phyloP scores from a whole-genome alignment of 768 basidiomycete genomes.

The Leccinum aurantiacum region DNA sequence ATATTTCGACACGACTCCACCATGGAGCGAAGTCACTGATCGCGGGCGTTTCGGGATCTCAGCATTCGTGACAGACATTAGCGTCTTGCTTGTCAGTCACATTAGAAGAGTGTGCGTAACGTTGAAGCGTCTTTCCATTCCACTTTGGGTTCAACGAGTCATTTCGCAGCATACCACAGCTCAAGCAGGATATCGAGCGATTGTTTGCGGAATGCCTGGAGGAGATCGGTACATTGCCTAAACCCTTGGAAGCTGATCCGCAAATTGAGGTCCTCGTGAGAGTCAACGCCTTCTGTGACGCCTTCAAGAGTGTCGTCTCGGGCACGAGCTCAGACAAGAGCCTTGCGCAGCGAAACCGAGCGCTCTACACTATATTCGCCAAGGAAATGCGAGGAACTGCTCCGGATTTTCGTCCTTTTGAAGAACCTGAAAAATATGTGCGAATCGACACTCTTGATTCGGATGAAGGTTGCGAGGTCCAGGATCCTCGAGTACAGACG shows the following conservation, averaged over 20 bases:
- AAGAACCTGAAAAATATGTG: conserved; percentile 2
- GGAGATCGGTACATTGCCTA: conserved; percentile 43
- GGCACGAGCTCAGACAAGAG: conserved; percentile 33
- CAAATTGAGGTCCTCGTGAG: conserved; percentile 45
- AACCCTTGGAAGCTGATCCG: conserved; percentile 37
- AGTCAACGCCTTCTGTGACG: conserved; percentile 46
- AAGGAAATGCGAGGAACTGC: conserved; percentile 36
- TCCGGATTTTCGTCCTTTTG: conserved; percentile 43
- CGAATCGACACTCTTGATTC: conserved; percentile 15
- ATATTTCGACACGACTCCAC: conserved; percentile 50
- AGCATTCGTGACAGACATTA: conserved; percentile 53
- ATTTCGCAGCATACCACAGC: conserved; percentile 45
- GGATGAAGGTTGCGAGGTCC: background rate
- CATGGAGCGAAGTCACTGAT: conserved; percentile 53
- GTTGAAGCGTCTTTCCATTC: background rate
- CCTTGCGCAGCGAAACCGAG: conserved; percentile 38
- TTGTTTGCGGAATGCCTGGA: conserved; percentile 37
- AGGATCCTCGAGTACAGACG: conserved; percentile 4
- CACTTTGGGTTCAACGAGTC: background rate
- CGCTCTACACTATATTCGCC: conserved; percentile 35
- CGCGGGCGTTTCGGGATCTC: conserved; percentile 54
- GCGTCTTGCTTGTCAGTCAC: conserved; percentile 47
- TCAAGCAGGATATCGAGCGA: conserved; percentile 40
- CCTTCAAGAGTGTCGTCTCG: conserved; percentile 32
- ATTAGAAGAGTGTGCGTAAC: conserved; percentile 52